Conservation (phyloP, 805 yeast genomes). For the Starmerella sp. region DNA sequence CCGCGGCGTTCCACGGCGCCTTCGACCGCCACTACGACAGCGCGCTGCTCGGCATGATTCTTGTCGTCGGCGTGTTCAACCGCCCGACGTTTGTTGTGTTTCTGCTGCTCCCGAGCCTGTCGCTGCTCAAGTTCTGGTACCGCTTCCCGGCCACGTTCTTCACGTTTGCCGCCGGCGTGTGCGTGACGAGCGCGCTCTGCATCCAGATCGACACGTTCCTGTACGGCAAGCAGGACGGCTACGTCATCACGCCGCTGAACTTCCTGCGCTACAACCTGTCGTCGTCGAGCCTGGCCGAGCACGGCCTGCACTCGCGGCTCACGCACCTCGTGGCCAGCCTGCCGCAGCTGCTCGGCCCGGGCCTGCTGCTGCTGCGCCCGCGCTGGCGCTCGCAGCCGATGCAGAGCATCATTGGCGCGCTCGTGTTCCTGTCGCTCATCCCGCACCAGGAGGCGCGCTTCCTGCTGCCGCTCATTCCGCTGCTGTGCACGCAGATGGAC, state of each 20-base stretch:
- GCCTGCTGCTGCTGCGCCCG: constrained; percentile 37
- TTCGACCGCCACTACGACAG: constrained; percentile 28
- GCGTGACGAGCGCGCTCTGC: constrained; percentile 30
- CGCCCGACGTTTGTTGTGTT: constrained; percentile 75
- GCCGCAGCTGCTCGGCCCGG: constrained; percentile 78
- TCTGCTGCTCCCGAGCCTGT: constrained; percentile 50
- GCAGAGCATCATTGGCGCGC: constrained; percentile 50
- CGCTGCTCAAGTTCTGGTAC: constrained; percentile 36
- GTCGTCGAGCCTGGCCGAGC: constrained; percentile 48
- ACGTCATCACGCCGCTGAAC: constrained; percentile 62
- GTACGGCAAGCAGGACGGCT: constrained; percentile 25
- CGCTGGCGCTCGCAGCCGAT: constrained; percentile 46
- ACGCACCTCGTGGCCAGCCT: constrained; percentile 65
- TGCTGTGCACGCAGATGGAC: constrained; percentile 46
- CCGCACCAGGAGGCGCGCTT: constrained; percentile 96
- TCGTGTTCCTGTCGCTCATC: constrained; percentile 49
- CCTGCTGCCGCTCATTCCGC: constrained; percentile 65
- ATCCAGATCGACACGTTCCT: constrained; percentile 45
- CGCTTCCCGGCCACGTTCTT: constrained; percentile 29
- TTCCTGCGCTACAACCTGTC: constrained; percentile 61
- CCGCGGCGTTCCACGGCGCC: constrained; percentile 10
- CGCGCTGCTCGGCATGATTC: constrained; percentile 39
- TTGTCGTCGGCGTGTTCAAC: constrained; percentile 67
- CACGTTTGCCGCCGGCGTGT: constrained; percentile 31
- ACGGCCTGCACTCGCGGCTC: constrained; percentile 73